Base-by-base conservation (phyloP, 2,329 filamentous ascomycete genomes). In the Paraphaeosphaeria sporulosa region DNA sequence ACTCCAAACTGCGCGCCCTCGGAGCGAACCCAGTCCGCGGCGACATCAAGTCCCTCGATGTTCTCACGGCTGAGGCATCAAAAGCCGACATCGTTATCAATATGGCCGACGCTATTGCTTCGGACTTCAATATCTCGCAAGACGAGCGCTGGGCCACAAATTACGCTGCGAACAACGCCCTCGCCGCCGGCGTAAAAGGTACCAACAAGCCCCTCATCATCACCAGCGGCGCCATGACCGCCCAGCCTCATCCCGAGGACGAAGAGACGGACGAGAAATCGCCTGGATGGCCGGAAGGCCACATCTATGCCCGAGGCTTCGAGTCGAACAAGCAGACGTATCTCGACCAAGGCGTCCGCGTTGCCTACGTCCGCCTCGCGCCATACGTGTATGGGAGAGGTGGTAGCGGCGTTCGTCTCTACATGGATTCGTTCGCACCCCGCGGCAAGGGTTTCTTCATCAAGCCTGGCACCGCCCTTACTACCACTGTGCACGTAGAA, bases 351-450 rank as follows among this genome's bases (percentile, higher is more conserved):
- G 76, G 77, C 2, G 64, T 84, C 27, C 64, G 70, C 4, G 77
- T 80, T 4, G 71, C 64, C 19, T 64, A 70, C 10, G 69, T 84
- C 8, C 76, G 81, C 0, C 71, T 83, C 0, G 71, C 81, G 2
- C 80, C 80, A 0, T 82, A 71, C 30, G 81, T 83, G 0, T 81
- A 83, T 63, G 82, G 82, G 4, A 72, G 72, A 12, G 80, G 74
- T 2, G 80, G 76, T 12, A 77, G 75, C 58, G 76, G 76, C 9
- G 56, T 67, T 15, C 23, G 12, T 15, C 43, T 59, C 8, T 70
- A 72, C 40, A 67, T 81, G 21, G 47, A 48, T 13, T 56, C 51
- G 52, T 55, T 38, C 27, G 42, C 13, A 15, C 36, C 52, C 2
- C 17, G 7, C 12, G 52, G 52, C 19, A 23, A 57, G 69, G 47